Evolutionary conservation across 768 basidiomycete genomes (phyloP), one percentile per base, ranked within the genome.

Genomic region (Auricularia cornea): DNA sequence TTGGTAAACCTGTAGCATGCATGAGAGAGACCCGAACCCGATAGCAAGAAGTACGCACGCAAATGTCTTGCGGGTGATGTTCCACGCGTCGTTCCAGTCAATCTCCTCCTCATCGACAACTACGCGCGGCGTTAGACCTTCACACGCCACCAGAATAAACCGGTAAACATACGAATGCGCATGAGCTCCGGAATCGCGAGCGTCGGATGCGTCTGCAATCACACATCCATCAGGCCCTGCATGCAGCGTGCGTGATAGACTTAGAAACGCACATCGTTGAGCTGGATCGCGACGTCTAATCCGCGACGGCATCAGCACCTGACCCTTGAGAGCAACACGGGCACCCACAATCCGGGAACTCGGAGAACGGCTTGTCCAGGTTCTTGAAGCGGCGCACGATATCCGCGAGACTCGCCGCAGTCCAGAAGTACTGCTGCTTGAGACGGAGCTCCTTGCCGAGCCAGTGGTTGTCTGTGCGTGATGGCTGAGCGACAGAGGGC

Each of bases 341-440:
- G 10, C 1, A 74, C 85, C 62, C 68, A 91, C 88, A 90, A 63
- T 97, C 92, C 1, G 94, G 83, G 71, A 99, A 86, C 67, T 90
- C 85, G 11, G 78, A 76, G 67, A 95, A 87, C 2, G 87, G 86
- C 73, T 91, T 89, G 59, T 84, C 87, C 23, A 90, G 79, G 76
- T 96, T 90, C 81, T 89, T 94, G 84, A 94, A 98, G 59, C 96
- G 86, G 62, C 96, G 84, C 59, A 96, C 70, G 71, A 98, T 97
- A 71, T 98, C 96, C 59, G 85, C 83, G 59, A 94, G 80, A 72
- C 87, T 89, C 31, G 94, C 90, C 59, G 90, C 86, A 48, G 92
- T 93, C 93, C 93, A 90, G 78, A 97, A 92, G 77, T 95, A 95
- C 77, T 99, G 96, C 69, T 98, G 96, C 79, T 96, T 95, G 67